These are phyloP conservation scores for Rhododendron griersonianum DNA, from an alignment of 148 eudicot species.

Conservation along the genomic window DNA sequence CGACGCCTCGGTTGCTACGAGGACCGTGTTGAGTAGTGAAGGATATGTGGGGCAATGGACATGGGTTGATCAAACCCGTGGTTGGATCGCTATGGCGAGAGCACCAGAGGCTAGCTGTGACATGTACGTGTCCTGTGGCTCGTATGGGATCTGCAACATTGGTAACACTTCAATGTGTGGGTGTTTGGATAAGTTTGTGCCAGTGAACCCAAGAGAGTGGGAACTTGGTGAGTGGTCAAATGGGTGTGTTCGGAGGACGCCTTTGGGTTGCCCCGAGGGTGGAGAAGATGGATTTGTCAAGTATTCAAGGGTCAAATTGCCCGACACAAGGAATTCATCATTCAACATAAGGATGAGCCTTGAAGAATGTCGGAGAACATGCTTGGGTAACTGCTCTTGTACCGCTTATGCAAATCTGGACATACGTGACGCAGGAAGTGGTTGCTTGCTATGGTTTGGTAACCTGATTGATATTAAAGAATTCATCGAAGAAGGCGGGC, in stretches of 20 bases:
- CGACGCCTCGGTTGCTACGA: constrained; percentile 7
- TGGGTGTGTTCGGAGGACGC: constrained; percentile 27
- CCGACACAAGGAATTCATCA: constrained; percentile 29
- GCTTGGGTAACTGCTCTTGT: constrained; percentile 39
- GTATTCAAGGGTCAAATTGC: constrained; percentile 26
- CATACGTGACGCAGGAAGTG: constrained; percentile 25
- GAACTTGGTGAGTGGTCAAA: constrained; percentile 22
- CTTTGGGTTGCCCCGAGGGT: constrained; percentile 18
- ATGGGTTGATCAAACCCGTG: not conserved
- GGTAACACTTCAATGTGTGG: constrained; percentile 11
- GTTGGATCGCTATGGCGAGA: constrained; percentile 14
- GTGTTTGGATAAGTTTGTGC: constrained; percentile 30
- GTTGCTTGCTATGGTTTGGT: constrained; percentile 42
- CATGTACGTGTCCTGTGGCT: constrained; percentile 16
- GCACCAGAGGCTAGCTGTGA: constrained; percentile 23
- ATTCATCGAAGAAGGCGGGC: constrained; percentile 14
- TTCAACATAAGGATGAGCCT: constrained; percentile 32
- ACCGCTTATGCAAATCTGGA: constrained; percentile 32
- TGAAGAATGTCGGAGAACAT: constrained; percentile 23
- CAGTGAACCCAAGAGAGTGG: constrained; percentile 16
- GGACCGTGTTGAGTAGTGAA: constrained; percentile 7
- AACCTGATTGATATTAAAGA: constrained; percentile 29
- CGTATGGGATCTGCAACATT: constrained; percentile 14
- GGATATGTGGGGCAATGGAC: constrained; percentile 6
- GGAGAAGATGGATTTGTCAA: constrained; percentile 27